Percentiles rank a stretch among this genome's conserved stretches.
These are phyloP conservation scores for Wickerhamomyces sydowiorum DNA, from an alignment of 805 yeast genomes.

Conservation along the genomic window DNA sequence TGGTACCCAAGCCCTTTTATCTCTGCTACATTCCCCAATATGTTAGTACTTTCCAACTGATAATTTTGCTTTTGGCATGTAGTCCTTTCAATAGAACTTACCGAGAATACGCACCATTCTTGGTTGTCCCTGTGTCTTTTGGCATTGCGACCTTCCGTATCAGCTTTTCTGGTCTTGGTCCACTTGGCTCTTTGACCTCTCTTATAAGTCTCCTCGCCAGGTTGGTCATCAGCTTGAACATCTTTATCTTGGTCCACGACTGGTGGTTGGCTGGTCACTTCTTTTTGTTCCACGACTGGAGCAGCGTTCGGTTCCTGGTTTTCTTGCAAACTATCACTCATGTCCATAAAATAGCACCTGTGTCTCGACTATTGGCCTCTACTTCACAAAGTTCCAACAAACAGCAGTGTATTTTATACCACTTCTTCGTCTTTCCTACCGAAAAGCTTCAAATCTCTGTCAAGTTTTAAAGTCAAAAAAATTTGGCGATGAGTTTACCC, in stretches of 20 bases:
- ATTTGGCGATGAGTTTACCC: constrained; percentile 3
- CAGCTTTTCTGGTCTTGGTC: constrained; percentile 22
- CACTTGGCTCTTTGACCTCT: constrained; percentile 35
- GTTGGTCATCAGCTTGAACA: constrained; percentile 28
- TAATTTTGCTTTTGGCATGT: too few species aligned
- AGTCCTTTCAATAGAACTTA: not conserved
- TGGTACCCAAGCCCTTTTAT: constrained; percentile 9
- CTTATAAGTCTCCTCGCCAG: constrained; percentile 33
- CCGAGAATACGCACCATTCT: constrained; percentile 23
- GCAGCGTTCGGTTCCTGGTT: not conserved
- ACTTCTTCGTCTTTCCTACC: too few species aligned
- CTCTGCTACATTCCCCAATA: constrained; percentile 4
- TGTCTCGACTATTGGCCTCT: too few species aligned
- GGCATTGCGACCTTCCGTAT: constrained; percentile 10
- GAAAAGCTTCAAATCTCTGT: too few species aligned
- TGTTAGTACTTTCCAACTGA: too few species aligned
- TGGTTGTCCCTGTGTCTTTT: constrained; percentile 17
- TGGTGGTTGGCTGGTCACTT: not conserved
- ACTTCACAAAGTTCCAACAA: too few species aligned
- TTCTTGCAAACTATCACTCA: not conserved
- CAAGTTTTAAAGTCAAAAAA: too few species aligned
- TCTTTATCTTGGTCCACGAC: constrained; percentile 9
- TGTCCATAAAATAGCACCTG: not conserved
- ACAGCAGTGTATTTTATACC: too few species aligned
- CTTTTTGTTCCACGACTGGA: not conserved